Base-by-base conservation (phyloP, 495 filamentous ascomycete species). In the Penicillium macrosclerotiorum region DNA sequence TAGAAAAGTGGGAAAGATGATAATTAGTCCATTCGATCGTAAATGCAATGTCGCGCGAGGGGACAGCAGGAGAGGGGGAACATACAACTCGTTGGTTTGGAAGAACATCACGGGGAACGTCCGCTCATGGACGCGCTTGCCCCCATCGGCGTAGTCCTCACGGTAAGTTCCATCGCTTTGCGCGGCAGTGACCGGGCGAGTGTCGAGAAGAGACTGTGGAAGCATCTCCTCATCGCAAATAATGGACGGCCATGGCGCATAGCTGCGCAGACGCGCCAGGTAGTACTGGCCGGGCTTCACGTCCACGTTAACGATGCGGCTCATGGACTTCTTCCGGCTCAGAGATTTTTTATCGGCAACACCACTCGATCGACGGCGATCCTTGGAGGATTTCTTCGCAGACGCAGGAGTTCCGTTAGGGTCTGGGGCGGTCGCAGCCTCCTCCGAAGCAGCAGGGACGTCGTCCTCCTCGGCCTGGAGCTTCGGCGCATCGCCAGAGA, bases 31-130 rank as follows among this genome's bases (percentile, higher is more conserved):
- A n/a, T n/a, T n/a, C n/a, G n/a, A n/a, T n/a, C n/a, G n/a, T n/a
- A n/a, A n/a, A n/a, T n/a, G n/a, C n/a, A n/a, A n/a, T n/a, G n/a
- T n/a, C n/a, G n/a, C n/a, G n/a, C n/a, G n/a, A n/a, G n/a, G n/a
- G n/a, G n/a, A n/a, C n/a, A n/a, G n/a, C n/a, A n/a, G n/a, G n/a
- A n/a, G n/a, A n/a, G n/a, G n/a, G n/a, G n/a, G n/a, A 8, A 83
- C 90, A 78, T 72, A 96, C 91, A 96, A 96, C 75, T 96, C 89
- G 62, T 96, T 94, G 42, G 90, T 94, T 46, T 82, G 75, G 42
- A 96, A 72, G 66, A 93, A 96, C 90, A 95, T 95, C 51, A 96
- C 82, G 2, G 91, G 89, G 63, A 86, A 96, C 4, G 86, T 90
- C 31, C 91, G 78, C 64, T 95, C 89, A 29, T 81, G 77, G 13